Conservation (phyloP, 2,329 filamentous ascomycete genomes). For the Phyllosticta paracitricarpa region DNA sequence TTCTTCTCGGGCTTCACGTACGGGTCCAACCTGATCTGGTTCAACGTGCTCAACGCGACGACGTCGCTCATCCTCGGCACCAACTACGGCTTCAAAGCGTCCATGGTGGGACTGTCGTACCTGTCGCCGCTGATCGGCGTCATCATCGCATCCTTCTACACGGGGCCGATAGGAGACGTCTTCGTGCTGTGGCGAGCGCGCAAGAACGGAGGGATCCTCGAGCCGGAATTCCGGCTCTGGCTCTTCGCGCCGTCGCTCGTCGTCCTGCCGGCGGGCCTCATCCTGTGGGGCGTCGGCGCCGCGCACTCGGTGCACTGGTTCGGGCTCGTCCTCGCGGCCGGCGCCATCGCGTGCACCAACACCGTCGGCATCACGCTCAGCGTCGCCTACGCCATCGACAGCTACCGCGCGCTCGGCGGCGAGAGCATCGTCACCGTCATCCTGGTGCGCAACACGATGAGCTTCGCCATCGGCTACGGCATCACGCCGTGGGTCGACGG, state of each 20-base stretch:
- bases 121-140: constrained; percentile 27
- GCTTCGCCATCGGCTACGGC: constrained; percentile 42
- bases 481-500: constrained; percentile 36
- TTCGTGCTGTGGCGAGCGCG: constrained; percentile 27
- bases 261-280: constrained; percentile 34
- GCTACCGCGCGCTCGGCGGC: constrained; percentile 38
- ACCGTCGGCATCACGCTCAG: constrained; percentile 35
- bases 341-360: constrained; percentile 35
- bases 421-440: constrained; percentile 44
- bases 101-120: constrained; percentile 30
- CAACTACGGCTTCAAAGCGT: constrained; percentile 29
- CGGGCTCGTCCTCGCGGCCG: constrained; percentile 40
- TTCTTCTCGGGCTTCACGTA: constrained; percentile 32
- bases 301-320: constrained; percentile 41
- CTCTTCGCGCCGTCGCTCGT: constrained; percentile 30
- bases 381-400: constrained; percentile 40
- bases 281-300: constrained; percentile 44
- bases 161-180: constrained; percentile 26
- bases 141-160: constrained; percentile 20
- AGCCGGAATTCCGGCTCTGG: constrained; percentile 33
- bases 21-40: constrained; percentile 31
- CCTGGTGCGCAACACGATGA: constrained; percentile 40
- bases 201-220: constrained; percentile 28
- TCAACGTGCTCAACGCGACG: constrained; percentile 35
- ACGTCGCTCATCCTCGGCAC: constrained; percentile 28